Evolutionary conservation across 495 filamentous ascomycete genomes (phyloP).

Genomic region (Halenospora varia): DNA sequence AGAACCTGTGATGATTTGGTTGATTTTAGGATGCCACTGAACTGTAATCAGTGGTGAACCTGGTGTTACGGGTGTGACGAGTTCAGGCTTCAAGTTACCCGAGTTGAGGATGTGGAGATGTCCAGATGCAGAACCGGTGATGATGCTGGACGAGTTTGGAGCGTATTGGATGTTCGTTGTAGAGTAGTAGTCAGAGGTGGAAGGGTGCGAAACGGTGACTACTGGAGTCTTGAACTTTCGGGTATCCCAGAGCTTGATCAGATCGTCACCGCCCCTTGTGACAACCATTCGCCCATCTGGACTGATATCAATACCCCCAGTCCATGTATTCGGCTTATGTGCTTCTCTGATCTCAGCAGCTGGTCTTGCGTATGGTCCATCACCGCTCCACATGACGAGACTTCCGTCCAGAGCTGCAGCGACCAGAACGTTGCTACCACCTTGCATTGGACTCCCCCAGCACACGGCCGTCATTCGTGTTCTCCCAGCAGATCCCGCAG

Average conservation of each 20-base stretch:
- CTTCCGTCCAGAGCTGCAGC: constrained; percentile 87
- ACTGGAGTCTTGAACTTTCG: constrained; percentile 91
- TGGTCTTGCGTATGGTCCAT: constrained; percentile 83
- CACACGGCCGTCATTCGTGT: constrained; percentile 90
- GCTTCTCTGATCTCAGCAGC: constrained; percentile 83
- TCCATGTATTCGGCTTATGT: constrained; percentile 83
- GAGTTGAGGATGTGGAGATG: constrained; percentile 92
- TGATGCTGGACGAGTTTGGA: constrained; percentile 71
- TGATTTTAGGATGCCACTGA: constrained; percentile 89
- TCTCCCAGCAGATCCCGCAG: constrained; percentile 79
- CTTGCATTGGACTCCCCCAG: constrained; percentile 78
- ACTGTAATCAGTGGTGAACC: constrained; percentile 78
- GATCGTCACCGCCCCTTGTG: constrained; percentile 82
- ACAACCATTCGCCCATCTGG: constrained; percentile 84
- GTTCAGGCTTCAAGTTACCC: constrained; percentile 77
- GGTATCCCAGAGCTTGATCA: constrained; percentile 88
- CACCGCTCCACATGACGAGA: constrained; percentile 85
- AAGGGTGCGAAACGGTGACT: constrained; percentile 70
- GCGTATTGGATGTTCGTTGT: constrained; percentile 87
- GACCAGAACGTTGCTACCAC: constrained; percentile 74
- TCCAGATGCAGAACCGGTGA: constrained; percentile 84
- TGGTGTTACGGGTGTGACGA: constrained; percentile 81
- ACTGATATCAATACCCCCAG: constrained; percentile 88
- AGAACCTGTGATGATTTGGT: constrained; percentile 93
- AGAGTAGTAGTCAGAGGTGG: constrained; percentile 78